Conservation (phyloP, 768 basidiomycete genomes). For the Cystofilobasidium macerans region DNA sequence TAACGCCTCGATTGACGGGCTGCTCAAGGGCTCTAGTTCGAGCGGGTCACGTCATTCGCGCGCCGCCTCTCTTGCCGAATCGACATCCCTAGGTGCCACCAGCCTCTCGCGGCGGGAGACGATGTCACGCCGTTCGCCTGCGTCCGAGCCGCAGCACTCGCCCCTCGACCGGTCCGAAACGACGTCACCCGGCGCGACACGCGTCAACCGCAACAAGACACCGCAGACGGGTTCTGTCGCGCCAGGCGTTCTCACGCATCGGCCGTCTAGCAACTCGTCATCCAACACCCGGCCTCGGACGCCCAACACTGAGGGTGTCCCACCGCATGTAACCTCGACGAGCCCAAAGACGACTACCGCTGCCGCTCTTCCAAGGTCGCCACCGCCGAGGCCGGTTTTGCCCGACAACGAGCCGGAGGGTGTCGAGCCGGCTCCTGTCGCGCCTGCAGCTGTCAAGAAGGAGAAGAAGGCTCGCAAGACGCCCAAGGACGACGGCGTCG, state of each 20-base stretch:
- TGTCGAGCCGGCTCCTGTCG: not conserved
- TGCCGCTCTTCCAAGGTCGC: constrained; percentile 6
- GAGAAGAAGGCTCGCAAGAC: constrained; percentile 40
- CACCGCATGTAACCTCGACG: not conserved
- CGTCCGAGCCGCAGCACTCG: constrained; percentile 8
- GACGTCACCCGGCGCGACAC: not conserved
- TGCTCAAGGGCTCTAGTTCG: constrained; percentile 1
- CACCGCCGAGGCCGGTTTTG: not conserved
- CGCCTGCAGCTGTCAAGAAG: not conserved
- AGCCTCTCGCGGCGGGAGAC: not conserved
- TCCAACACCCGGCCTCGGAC: not conserved
- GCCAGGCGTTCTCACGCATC: constrained; percentile 19
- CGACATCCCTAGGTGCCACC: not conserved
- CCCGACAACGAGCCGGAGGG: not conserved
- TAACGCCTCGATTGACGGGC: constrained; percentile 9
- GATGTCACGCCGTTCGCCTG: not conserved
- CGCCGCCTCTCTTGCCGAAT: not conserved
- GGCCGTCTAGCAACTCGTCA: not conserved
- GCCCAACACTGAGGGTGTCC: not conserved
- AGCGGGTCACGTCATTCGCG: not conserved
- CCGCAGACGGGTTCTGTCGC: not conserved
- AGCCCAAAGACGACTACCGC: not conserved
- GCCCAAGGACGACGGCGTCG: constrained; percentile 49
- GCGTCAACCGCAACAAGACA: not conserved
- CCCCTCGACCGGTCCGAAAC: constrained; percentile 13